Base-by-base conservation (phyloP, 306 rosid genomes). In the Citrullus amarus region DNA sequence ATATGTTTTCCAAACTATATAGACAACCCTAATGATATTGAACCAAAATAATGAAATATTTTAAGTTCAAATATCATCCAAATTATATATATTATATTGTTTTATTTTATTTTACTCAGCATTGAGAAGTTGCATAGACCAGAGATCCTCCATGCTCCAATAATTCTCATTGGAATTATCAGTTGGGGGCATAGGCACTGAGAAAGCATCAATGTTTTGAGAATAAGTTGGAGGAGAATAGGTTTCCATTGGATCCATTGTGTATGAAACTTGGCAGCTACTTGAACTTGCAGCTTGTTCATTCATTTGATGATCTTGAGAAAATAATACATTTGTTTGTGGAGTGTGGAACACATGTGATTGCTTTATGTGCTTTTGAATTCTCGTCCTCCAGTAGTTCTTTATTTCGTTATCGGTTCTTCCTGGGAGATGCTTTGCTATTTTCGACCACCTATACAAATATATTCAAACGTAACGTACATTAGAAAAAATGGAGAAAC, bases 361-460 rank as follows among this genome's bases (percentile, higher is more conserved):
- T 84, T 85, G 92, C 82, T 88, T 90, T 18, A 88, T 87, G 84
- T 88, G 91, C 62, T 90, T 90, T 43, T 90, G 96, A 50, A 90
- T 90, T 80, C 92, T 88, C 1, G 96, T 90, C 90, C 96, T 90
- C 96, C 96, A 90, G 18, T 87, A 90, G 70, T 90, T 90, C 86
- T 90, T 90, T 10, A 90, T 90, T 77, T 90, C 96, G 58, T 90
- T 90, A 75, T 90, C 96, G 6, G 96, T 90, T 81, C 96, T 88
- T 71, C 96, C 96, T 0, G 96, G 92, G 2, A 90, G 87, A 79
- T 90, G 92, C 80, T 90, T 90, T 17, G 96, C 96, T 38, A 90
- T 90, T 79, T 90, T 90, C 41, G 96, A 88, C 96, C 96, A 90
- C 91, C 96, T 88, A 58, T 50, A 66, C 41, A 7, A 16, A 17